phyloP scores from a whole-genome alignment of 1,284 basidiomycete genomes.

The Phaffia rhodozyma region DNA sequence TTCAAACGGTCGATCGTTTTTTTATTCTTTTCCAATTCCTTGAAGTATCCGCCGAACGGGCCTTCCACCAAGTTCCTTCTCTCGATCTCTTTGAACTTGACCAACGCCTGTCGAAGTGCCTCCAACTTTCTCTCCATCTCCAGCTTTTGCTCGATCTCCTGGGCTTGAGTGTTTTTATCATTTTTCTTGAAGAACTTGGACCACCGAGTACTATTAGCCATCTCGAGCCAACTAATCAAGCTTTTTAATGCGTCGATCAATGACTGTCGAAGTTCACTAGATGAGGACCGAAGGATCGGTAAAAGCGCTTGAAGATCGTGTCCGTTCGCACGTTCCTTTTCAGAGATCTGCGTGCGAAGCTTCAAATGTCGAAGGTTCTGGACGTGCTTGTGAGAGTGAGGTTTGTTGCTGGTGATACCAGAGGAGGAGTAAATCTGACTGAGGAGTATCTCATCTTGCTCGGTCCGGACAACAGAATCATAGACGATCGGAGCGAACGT shows the following conservation, averaged over 20 bases:
- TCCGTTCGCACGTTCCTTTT: slow-evolving; percentile 33
- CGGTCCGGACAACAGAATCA: neutral
- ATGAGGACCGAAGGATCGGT: slow-evolving; percentile 40
- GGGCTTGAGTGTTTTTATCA: slow-evolving; percentile 24
- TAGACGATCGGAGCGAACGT: neutral
- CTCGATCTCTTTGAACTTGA: slow-evolving; percentile 36
- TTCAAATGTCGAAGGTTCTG: neutral
- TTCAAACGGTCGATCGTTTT: slow-evolving; percentile 25
- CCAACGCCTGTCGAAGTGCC: slow-evolving; percentile 28
- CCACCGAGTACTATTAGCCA: slow-evolving; percentile 45
- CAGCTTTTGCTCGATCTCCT: slow-evolving; percentile 32
- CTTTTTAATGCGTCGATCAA: slow-evolving; percentile 34
- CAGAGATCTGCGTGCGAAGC: neutral
- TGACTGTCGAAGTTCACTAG: slow-evolving; percentile 38
- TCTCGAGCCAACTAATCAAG: slow-evolving; percentile 34
- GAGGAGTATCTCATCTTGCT: neutral
- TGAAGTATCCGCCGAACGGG: slow-evolving; percentile 40
- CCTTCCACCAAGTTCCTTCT: slow-evolving; percentile 36
- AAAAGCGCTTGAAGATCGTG: slow-evolving; percentile 42
- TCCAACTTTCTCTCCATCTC: slow-evolving; percentile 34
- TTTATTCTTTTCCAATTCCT: slow-evolving; percentile 16
- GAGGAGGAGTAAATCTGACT: neutral
- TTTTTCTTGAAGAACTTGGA: slow-evolving; percentile 26
- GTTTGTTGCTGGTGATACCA: neutral
- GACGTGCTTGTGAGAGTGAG: neutral